Base-by-base conservation (phyloP, 345 rosid genomes). In the Arabidopsis suecica region DNA sequence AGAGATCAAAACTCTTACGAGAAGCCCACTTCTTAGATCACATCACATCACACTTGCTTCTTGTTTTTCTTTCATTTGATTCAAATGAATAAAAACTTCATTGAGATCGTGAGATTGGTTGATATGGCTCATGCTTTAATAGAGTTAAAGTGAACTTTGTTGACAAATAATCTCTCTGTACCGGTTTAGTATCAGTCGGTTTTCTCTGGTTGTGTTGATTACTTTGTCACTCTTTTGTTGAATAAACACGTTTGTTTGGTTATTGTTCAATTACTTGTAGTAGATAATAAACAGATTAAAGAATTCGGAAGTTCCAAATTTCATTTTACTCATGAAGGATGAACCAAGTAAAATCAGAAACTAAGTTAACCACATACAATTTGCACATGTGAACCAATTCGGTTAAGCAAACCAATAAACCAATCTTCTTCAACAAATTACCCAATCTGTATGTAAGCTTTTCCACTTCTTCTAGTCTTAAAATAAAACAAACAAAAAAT, bases 1-100 rank as follows among this genome's bases (percentile, higher is more conserved):
- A 83, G 97, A 82, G 93, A 91, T 56, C 90, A 88, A 81, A 89
- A 86, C 73, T 91, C 96, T 22, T 93, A 93, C 32, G 93, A 91
- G 81, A 93, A 93, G 81, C 98, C 97, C 6, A 32, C 82, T 74
- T 85, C 68, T 62, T 78, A 83, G 16, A 61, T 22, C 79, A 68
- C 45, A 61, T 22, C 79, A 68, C 45, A 7, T 45, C 59, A 36
- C 45, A 12, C 44, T 0, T 20, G 7, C 20, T 49, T 65, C 34
- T 61, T 14, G 22, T 18, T n/a, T 28, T 6, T 25, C 13, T 48
- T 18, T 2, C 12, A 33, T n/a, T 14, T 33, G 41, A 32, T 56
- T 56, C 34, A 32, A 40, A 48, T 22, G 61, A 68, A 68, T 40
- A 4, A 54, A 54, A 28, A 14, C 38, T 42, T 42, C 32, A 4